Conservation (phyloP, 345 rosid genomes). For the Melastoma malabathricum region DNA sequence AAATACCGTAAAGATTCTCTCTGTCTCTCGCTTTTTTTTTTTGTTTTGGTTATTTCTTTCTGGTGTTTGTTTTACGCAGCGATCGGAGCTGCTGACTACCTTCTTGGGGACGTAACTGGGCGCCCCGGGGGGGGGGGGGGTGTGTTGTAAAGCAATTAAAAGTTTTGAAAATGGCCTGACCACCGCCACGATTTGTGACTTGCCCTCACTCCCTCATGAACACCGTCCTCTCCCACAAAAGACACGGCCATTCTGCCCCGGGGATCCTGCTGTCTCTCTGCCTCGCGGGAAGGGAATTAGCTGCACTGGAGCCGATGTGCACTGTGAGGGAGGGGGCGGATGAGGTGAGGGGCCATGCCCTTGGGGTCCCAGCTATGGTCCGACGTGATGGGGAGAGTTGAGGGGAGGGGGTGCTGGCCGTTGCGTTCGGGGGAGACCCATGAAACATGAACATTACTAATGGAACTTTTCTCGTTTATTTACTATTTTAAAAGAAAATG, state of each 20-base stretch:
- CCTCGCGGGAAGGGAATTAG: slow-evolving; percentile 68
- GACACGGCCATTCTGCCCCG: slow-evolving; percentile 10
- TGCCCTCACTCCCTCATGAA: slow-evolving; percentile 68
- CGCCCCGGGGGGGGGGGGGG: background rate
- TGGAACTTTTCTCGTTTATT: background rate
- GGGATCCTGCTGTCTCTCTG: slow-evolving; percentile 58
- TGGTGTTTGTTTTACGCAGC: background rate
- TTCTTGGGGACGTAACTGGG: background rate
- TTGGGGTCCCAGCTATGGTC: slow-evolving; percentile 90
- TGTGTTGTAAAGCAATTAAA: background rate
- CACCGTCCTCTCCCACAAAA: slow-evolving; percentile 38
- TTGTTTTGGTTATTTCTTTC: background rate
- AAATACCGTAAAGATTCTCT: background rate
- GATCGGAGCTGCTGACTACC: background rate
- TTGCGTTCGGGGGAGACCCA: slow-evolving; percentile 28
- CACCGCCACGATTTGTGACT: no score
- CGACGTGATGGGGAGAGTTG: slow-evolving; percentile 69
- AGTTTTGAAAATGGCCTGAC: background rate
- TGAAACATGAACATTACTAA: no score
- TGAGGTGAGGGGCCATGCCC: slow-evolving; percentile 62
- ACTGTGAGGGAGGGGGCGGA: slow-evolving; percentile 68
- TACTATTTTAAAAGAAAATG: no score
- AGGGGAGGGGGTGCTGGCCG: slow-evolving; percentile 62
- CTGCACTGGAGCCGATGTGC: slow-evolving; percentile 72
- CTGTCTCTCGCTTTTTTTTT: background rate